Evolutionary conservation across 768 basidiomycete species (phyloP), one percentile per base, ranked within the genome.

Genomic region (Polyporus arcularius): DNA sequence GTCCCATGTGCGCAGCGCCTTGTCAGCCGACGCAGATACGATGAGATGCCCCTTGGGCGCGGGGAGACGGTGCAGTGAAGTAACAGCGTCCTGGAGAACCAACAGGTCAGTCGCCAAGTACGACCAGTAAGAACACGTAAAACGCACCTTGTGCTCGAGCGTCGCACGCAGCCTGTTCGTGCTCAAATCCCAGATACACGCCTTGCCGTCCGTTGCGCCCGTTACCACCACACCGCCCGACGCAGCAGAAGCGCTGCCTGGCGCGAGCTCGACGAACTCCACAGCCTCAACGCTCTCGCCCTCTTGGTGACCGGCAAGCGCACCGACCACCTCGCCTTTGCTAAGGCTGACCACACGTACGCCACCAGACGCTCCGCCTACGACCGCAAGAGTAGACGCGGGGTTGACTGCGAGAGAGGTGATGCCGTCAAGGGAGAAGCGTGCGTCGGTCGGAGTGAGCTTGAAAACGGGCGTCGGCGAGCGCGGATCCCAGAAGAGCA

Each of bases 401-500:
- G 88, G 82, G 69, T 97, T 96, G 41, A 96, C 76, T 18, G 88
- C 92, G 28, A 98, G 73, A 2, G 92, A 85, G 12, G 94, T 98
- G 70, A 99, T 92, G 1, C 92, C 92, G 11, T 86, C 88, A 35
- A 96, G 75, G 58, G 84, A 78, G 70, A 95, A 96, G 9, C 94
- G 87, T 8, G 83, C 85, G 67, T 94, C 86, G 28, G 79, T 68
- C 0, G 86, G 69, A 10, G 83, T 80, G 41, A 98, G 82, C 75
- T 96, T 97, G 81, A 92, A 92, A 3, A 93, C 56, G 0, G 95
- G 92, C 0, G 82, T 78, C 0, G 90, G 76, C 0, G 84, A 86
- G 21, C 92, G 86, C 3, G 95, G 95, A 67, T 98, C 95, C 95
- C 96, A 98, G 70, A 87, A 85, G 49, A 96, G 89, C 39, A 98